Conservation (phyloP, 2,329 filamentous ascomycete genomes). For the Berkeleyomyces rouxiae region DNA sequence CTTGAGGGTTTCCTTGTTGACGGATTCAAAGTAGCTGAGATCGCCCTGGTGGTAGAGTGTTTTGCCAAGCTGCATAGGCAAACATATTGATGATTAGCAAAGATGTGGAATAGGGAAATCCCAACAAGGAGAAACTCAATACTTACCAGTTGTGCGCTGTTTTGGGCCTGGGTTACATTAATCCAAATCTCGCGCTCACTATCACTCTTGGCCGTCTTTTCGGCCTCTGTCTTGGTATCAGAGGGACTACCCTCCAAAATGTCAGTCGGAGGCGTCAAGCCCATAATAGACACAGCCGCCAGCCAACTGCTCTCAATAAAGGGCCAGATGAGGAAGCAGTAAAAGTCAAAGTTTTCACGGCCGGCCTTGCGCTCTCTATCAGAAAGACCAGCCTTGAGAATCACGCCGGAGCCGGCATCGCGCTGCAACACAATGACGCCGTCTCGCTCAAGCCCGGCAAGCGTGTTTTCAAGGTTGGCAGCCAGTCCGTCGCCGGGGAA, state of each 20-base stretch:
- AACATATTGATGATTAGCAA: neutral
- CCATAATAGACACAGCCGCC: constrained; percentile 73
- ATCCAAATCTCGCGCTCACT: constrained; percentile 53
- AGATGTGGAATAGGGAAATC: neutral
- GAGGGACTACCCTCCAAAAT: constrained; percentile 5
- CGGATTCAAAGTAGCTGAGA: constrained; percentile 90
- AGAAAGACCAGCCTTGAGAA: constrained; percentile 57
- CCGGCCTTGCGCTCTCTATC: constrained; percentile 60
- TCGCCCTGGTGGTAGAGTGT: constrained; percentile 96
- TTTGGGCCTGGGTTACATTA: constrained; percentile 59
- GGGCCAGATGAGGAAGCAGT: constrained; percentile 96
- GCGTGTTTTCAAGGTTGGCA: constrained; percentile 63
- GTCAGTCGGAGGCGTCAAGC: constrained; percentile 54
- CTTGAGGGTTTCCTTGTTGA: constrained; percentile 94
- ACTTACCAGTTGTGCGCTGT: constrained; percentile 62
- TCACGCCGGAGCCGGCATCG: constrained; percentile 23
- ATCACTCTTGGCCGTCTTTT: neutral
- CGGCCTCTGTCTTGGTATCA: neutral
- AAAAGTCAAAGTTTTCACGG: constrained; percentile 93
- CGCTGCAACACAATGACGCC: constrained; percentile 47
- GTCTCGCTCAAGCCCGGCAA: constrained; percentile 62
- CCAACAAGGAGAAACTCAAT: neutral
- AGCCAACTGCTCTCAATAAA: constrained; percentile 94
- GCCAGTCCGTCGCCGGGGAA: constrained; percentile 76
- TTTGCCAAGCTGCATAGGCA: constrained; percentile 54